These are phyloP conservation scores for Crepidotus variabilis DNA, from an alignment of 768 basidiomycete species.

Conservation along the genomic window DNA sequence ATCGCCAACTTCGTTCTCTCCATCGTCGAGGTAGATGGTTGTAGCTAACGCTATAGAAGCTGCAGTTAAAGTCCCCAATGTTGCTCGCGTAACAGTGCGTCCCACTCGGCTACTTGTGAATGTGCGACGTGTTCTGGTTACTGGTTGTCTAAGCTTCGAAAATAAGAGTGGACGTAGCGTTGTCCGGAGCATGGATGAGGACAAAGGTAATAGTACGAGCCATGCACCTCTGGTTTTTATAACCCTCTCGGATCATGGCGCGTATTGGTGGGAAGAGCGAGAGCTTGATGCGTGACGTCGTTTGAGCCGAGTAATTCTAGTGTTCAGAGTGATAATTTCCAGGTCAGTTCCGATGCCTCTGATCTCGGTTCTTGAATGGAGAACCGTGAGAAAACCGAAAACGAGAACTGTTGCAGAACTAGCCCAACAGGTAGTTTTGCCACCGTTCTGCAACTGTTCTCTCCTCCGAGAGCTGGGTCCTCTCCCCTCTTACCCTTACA, in stretches of 20 bases:
- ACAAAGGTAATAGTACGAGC: neutral
- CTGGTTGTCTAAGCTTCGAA: neutral
- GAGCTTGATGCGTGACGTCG: too few relatives aligned
- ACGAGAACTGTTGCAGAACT: too few relatives aligned
- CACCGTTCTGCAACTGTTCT: too few relatives aligned
- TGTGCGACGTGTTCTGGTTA: neutral
- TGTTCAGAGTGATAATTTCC: too few relatives aligned
- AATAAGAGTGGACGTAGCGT: neutral
- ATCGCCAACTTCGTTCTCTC: neutral
- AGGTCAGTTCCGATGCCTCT: too few relatives aligned
- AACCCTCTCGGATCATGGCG: neutral
- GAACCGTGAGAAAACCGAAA: too few relatives aligned
- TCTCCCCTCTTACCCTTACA: too few relatives aligned
- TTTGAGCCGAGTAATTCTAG: too few relatives aligned
- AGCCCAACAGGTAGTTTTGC: too few relatives aligned
- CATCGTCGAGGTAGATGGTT: neutral
- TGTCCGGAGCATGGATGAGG: neutral
- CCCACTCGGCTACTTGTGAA: neutral
- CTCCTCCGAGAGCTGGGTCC: too few relatives aligned
- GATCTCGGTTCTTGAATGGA: too few relatives aligned
- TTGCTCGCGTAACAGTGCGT: neutral
- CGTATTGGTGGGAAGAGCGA: neutral
- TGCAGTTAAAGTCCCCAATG: neutral
- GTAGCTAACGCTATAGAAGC: neutral
- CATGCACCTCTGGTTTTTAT: neutral